Conservation (phyloP, 164 flowering plant genomes). For the Nelumbo lutea region DNA sequence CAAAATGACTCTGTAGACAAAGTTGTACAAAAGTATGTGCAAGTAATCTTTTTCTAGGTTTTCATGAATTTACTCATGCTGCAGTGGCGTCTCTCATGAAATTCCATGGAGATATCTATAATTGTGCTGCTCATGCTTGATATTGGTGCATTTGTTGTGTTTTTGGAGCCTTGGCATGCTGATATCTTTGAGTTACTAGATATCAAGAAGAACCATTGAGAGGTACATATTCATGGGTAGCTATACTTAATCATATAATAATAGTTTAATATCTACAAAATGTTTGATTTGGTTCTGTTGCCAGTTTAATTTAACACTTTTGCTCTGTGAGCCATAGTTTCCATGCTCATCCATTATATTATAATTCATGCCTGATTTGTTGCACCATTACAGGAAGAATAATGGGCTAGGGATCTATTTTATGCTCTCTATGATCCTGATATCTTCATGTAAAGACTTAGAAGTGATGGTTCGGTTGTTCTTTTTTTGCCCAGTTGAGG, state of each 20-base stretch:
- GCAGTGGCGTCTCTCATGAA: too few relatives aligned
- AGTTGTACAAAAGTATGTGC: too few relatives aligned
- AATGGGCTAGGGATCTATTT: conserved; percentile 91
- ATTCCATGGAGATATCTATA: too few relatives aligned
- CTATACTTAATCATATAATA: background rate
- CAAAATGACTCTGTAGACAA: too few relatives aligned
- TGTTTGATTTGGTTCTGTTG: too few relatives aligned
- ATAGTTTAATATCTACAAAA: background rate
- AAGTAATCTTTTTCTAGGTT: too few relatives aligned
- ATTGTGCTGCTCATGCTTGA: background rate
- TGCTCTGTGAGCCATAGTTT: background rate
- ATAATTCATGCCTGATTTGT: background rate
- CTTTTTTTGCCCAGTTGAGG: conserved; percentile 90
- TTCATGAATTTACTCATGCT: too few relatives aligned
- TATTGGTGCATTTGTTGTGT: conserved; percentile 98
- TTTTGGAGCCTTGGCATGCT: conserved; percentile 99
- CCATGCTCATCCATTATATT: background rate
- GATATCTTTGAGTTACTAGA: conserved; percentile 92
- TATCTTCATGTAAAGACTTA: conserved; percentile 87
- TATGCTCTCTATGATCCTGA: conserved; percentile 99
- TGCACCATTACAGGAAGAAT: conserved; percentile 61
- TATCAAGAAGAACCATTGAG: conserved; percentile 94
- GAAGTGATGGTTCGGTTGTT: conserved; percentile 72
- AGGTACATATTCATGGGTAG: conserved; percentile 38
- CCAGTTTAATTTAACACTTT: too few relatives aligned